These are phyloP conservation scores for Umbilicaria muhlenbergii DNA, from an alignment of 495 filamentous ascomycete genomes.

Conservation along the genomic window DNA sequence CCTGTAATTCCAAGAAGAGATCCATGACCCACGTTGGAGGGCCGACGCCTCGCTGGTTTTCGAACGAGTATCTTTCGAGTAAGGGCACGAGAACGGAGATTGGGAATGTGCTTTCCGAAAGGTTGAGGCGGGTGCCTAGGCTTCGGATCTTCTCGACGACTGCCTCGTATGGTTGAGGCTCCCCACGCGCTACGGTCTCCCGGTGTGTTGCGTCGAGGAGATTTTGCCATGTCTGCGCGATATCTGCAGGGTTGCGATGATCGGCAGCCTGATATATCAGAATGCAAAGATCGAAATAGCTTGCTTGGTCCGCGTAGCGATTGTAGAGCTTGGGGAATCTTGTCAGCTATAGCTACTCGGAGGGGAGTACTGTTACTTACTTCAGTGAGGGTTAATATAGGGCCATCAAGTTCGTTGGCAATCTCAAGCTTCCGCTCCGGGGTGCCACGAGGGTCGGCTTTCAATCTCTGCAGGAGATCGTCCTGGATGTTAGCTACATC, in stretches of 20 bases:
- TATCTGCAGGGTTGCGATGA: slow-evolving; percentile 68
- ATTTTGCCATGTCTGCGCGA: slow-evolving; percentile 69
- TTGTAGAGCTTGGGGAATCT: slow-evolving; percentile 59
- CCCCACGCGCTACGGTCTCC: slow-evolving; percentile 35
- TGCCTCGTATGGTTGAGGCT: slow-evolving; percentile 59
- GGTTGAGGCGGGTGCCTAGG: slow-evolving; percentile 62
- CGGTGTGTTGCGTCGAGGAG: slow-evolving; percentile 57
- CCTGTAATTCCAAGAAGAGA: slow-evolving; percentile 58
- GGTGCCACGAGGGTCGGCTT: slow-evolving; percentile 50
- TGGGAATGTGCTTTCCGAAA: slow-evolving; percentile 68
- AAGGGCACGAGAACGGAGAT: slow-evolving; percentile 48
- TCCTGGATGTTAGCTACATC: slow-evolving; percentile 93
- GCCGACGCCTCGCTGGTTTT: slow-evolving; percentile 49
- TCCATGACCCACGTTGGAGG: slow-evolving; percentile 70
- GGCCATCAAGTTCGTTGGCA: slow-evolving; percentile 50
- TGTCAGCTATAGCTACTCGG: slow-evolving; percentile 1
- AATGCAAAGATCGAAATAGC: slow-evolving; percentile 84
- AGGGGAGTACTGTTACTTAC: slow-evolving; percentile 33
- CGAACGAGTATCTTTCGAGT: slow-evolving; percentile 61
- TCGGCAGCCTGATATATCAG: slow-evolving; percentile 80
- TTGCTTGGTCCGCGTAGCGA: slow-evolving; percentile 67
- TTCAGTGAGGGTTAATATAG: slow-evolving; percentile 52
- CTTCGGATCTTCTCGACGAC: slow-evolving; percentile 57
- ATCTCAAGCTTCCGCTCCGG: slow-evolving; percentile 43
- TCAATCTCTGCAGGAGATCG: slow-evolving; percentile 69